These are phyloP conservation scores for Termitomyces heimii DNA, from an alignment of 768 basidiomycete genomes.

Conservation along the genomic window DNA sequence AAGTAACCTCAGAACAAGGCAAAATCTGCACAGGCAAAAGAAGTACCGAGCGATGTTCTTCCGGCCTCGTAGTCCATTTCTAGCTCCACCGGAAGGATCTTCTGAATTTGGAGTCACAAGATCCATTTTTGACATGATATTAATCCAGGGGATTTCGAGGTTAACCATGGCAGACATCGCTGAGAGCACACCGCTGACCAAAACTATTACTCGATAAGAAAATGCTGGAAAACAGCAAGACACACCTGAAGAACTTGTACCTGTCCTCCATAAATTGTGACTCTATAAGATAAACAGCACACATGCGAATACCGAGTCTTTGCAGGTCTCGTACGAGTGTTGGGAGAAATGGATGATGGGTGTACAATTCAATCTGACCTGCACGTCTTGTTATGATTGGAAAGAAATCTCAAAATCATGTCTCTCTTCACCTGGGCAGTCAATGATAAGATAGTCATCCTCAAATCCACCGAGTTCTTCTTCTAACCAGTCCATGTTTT, in stretches of 20 bases:
- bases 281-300: slow-evolving; percentile 89
- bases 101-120: slow-evolving; percentile 69
- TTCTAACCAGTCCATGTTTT: slow-evolving; percentile 98
- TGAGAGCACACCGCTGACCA: slow-evolving; percentile 78
- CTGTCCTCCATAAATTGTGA: slow-evolving; percentile 99
- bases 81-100: slow-evolving; percentile 49
- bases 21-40: not conserved
- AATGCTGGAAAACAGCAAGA: not conserved
- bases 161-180: slow-evolving; percentile 99
- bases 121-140: slow-evolving; percentile 99
- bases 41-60: slow-evolving; percentile 81
- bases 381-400: not conserved
- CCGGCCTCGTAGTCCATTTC: slow-evolving; percentile 68
- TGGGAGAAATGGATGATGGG: slow-evolving; percentile 95
- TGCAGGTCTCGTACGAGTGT: slow-evolving; percentile 73
- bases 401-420: not conserved
- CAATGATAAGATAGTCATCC: slow-evolving; percentile 91
- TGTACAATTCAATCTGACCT: slow-evolving; percentile 99
- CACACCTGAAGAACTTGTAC: slow-evolving; percentile 92
- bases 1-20: not conserved
- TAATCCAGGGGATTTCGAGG: slow-evolving; percentile 94
- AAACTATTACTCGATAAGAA: not conserved
- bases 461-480: slow-evolving; percentile 94
- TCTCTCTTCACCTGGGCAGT: slow-evolving; percentile 69
- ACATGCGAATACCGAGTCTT: slow-evolving; percentile 78